Base-by-base conservation (phyloP, 2,329 filamentous ascomycete species). In the Alternaria hordeiaustralica region DNA sequence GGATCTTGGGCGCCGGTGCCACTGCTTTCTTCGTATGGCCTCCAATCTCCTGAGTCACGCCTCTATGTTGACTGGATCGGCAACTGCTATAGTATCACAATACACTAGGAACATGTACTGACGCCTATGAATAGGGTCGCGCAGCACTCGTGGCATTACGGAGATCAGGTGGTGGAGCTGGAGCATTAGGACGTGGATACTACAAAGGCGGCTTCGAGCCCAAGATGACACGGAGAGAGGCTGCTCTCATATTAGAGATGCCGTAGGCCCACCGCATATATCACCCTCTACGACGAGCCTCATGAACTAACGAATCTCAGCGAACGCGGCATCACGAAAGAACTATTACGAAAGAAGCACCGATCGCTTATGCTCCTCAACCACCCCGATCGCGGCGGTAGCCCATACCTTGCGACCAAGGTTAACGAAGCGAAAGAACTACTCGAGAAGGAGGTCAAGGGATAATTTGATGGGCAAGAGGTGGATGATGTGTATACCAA, bases 161-260 rank as follows among this genome's bases (percentile, higher is more conserved):
- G 68, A 89, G 93, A 75, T 97, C 91, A 64, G 92, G 92, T 11
- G 75, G 71, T 15, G 90, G 90, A 63, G 83, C 81, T 9, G 92
- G 91, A 70, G 90, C 92, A 36, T 84, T 97, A 72, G 96, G 96
- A 74, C 94, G 94, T 81, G 90, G 94, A 45, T 99, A 94, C 79
- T 98, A 97, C 87, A 99, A 98, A 83, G 96, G 96, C 71, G 96
- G 96, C n/a, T 99, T 99, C 79, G 96, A 99, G 84, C 86, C 89
- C 64, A 92, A 91, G 82, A 99, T 99, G 95, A 97, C 89, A 80
- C 89, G 91, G 80, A 90, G 91, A 80, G 96, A 99, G 83, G 96
- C 96, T 21, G 87, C 94, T 5, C 83, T 99, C 72, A 97, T 99
- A 65, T 84, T 99, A 53, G 92, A 96, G 69, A 89, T 98, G 65